Conservation (phyloP, 345 rosid species). For the Bretschneidera sinensis region DNA sequence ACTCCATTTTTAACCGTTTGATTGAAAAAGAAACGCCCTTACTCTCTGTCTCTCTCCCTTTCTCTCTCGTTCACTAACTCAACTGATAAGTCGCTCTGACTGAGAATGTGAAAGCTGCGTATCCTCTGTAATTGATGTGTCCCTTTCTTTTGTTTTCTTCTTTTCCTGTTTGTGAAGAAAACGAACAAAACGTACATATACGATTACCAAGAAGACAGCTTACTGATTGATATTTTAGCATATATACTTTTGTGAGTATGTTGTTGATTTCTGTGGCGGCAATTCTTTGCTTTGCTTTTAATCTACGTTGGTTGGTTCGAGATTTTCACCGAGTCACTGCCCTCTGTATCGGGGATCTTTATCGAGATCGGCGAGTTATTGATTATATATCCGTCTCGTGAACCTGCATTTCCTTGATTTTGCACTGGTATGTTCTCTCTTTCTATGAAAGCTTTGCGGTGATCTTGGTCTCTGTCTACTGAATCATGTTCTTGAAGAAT, state of each 20-base stretch:
- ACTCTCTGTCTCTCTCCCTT: constrained; percentile 6
- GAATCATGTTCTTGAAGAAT: neutral
- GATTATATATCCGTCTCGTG: constrained; percentile 2
- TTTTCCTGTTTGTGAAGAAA: neutral
- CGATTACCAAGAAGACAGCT: too few relatives aligned
- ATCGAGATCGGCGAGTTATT: constrained; percentile 22
- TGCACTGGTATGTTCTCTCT: constrained; percentile 23
- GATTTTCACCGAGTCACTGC: constrained; percentile 13
- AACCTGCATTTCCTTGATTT: constrained; percentile 27
- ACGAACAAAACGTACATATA: neutral
- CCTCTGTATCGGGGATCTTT: constrained; percentile 25
- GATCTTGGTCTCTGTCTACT: neutral
- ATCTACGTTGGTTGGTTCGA: constrained; percentile 31
- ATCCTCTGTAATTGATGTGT: constrained; percentile 1
- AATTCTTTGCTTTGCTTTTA: constrained; percentile 57
- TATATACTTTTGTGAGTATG: too few relatives aligned
- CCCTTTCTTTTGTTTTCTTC: neutral
- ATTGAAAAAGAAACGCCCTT: constrained; percentile 13
- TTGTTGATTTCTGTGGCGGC: constrained; percentile 25
- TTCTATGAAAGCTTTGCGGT: neutral
- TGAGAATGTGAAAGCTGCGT: neutral
- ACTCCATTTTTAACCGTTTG: constrained; percentile 16
- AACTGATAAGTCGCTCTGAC: too few relatives aligned
- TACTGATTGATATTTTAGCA: too few relatives aligned
- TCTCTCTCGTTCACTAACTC: neutral